A percentile compares a stretch with the other conserved stretches of the same genome.
Evolutionary conservation across 768 basidiomycete genomes (phyloP).

Genomic region (Cubamyces sp.): DNA sequence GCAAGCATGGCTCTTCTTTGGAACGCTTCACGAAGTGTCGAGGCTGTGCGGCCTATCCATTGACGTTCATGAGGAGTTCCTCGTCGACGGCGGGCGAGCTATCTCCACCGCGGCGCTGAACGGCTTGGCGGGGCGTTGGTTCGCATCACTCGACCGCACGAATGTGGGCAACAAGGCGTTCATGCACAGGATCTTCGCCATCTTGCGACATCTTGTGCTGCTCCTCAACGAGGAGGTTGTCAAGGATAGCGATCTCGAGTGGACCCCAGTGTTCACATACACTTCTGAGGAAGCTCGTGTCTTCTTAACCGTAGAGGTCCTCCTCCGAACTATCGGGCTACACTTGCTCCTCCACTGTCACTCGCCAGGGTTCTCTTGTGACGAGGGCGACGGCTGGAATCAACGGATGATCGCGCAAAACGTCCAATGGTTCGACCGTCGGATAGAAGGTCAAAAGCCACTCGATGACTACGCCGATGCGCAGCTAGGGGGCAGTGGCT

Average conservation of each 20-base stretch:
- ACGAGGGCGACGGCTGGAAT: neutral
- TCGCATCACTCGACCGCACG: neutral
- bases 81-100: neutral
- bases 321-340: slow-evolving; percentile 4
- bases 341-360: slow-evolving; percentile 4
- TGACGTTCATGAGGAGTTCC: neutral
- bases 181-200: neutral
- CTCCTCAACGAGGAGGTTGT: neutral
- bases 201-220: neutral
- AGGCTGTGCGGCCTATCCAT: slow-evolving; percentile 1
- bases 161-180: neutral
- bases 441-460: neutral
- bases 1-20: slow-evolving; percentile 18
- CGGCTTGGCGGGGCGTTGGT: slow-evolving; percentile 3
- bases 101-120: slow-evolving; percentile 6
- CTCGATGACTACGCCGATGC: neutral
- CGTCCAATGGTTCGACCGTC: neutral
- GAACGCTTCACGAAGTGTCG: neutral
- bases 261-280: neutral
- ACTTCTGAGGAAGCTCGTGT: slow-evolving; percentile 1
- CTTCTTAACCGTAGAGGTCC: neutral
- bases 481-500: neutral
- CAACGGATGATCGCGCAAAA: neutral
- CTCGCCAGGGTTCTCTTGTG: neutral
- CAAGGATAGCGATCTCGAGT: neutral